Evolutionary conservation across 2,329 filamentous ascomycete genomes (phyloP), one percentile per base, ranked within the genome.

Genomic region (Didymella arachidicola): DNA sequence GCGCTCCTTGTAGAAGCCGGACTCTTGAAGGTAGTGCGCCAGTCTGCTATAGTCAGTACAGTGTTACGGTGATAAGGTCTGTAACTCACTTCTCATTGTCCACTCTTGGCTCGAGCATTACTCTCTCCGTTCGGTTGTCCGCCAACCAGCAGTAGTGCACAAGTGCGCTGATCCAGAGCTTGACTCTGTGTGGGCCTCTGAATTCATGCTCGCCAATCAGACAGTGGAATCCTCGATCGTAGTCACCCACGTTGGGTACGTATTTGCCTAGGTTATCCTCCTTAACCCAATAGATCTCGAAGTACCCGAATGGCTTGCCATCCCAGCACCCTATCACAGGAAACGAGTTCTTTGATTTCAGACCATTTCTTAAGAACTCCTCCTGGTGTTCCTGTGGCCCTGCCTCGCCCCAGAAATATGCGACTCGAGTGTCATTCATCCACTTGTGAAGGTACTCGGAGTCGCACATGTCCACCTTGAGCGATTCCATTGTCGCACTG

Each of bases 201-300:
- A 93, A 96, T 80, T 95, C 96, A 69, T 97, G 88, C 78, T 98
- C 95, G 1, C 95, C 95, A 3, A 99, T 85, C 38, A 99, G 81
- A 12, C 95, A 87, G 71, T 99, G 95, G 18, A 98, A 79, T 0
- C 95, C 95, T 7, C 95, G 83, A 69, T 98, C 94, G 78, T 90
- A 98, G 69, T 97, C 91, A 7, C 85, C 86, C 0, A 88, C 86
- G 3, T 85, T 83, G 22, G 83, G 83, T 0, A 96, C 77, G 63
- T 92, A 83, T 46, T 83, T 84, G 0, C 91, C 92, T 0, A 99
- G 76, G 0, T 82, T 80, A 71, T 98, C 95, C 74, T 99, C 95
- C 71, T 96, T 97, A 3, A 95, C 92, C 94, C 95, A 99, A 79
- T 99, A 99, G 32, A 99, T 85, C 80, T 99, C 95, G 73, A 99